phyloP scores from a whole-genome alignment of 75 land plant genomes.

The Selaginella moellendorffii region DNA sequence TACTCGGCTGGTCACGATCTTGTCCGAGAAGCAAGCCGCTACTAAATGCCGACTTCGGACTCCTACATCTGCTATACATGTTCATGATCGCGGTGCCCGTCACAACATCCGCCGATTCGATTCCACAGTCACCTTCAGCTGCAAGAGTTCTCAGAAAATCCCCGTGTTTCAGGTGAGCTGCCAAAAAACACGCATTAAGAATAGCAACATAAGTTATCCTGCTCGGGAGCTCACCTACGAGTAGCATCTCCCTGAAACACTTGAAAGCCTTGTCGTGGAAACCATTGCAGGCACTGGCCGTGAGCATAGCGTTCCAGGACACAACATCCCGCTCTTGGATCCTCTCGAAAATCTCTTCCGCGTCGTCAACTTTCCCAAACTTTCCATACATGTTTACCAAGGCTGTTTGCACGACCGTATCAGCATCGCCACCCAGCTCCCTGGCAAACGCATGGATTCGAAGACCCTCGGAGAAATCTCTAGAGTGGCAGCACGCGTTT shows the following conservation, averaged over 20 bases:
- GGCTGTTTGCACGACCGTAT: neutral
- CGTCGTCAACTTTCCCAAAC: constrained; percentile 16
- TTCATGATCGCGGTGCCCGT: neutral
- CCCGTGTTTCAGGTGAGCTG: neutral
- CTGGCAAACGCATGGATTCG: neutral
- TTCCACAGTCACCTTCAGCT: neutral
- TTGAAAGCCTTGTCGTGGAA: neutral
- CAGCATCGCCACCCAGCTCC: neutral
- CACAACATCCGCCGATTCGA: neutral
- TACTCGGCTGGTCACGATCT: neutral
- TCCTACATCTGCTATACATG: neutral
- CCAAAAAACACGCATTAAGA: neutral
- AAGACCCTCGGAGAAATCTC: neutral
- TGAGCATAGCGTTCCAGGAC: neutral
- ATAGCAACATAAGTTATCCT: neutral
- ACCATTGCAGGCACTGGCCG: neutral
- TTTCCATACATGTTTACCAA: neutral
- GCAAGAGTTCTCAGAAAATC: neutral
- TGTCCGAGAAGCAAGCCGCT: too few species aligned
- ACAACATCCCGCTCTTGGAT: neutral
- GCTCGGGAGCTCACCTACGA: neutral
- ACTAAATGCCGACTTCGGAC: neutral
- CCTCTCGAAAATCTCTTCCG: constrained; percentile 22
- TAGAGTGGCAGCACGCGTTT: neutral
- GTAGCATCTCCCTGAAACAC: neutral